These are phyloP conservation scores for Globisporangium cylindrosporum DNA, from an alignment of 352 stramenopile genomes.

Conservation along the genomic window DNA sequence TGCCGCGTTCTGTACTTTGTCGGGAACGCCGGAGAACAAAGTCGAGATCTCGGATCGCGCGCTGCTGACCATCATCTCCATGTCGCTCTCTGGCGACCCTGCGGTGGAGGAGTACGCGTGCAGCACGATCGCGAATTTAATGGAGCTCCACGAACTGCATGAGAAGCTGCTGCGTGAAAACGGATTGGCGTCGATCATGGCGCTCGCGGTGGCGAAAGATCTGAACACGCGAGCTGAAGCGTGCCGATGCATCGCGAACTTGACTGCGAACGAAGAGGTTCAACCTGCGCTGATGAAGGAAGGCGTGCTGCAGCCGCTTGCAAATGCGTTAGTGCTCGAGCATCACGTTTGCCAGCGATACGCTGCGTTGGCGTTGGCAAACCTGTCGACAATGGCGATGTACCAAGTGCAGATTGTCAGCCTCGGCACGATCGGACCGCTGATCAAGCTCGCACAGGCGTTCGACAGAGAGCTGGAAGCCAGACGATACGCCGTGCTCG, in stretches of 20 bases:
- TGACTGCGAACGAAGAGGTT: constrained; percentile 93
- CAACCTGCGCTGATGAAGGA: constrained; percentile 91
- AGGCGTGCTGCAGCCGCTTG: constrained; percentile 88
- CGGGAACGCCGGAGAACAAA: constrained; percentile 95
- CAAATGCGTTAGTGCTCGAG: constrained; percentile 83
- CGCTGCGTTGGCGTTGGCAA: constrained; percentile 91
- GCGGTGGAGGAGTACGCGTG: constrained; percentile 91
- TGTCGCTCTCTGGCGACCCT: constrained; percentile 91
- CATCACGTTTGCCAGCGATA: constrained; percentile 94
- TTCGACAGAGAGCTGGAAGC: constrained; percentile 93
- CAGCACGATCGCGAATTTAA: constrained; percentile 94
- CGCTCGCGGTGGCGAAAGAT: constrained; percentile 88
- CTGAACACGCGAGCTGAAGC: constrained; percentile 91
- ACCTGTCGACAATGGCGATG: constrained; percentile 91
- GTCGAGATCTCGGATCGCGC: constrained; percentile 92
- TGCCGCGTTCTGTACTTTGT: constrained; percentile 93
- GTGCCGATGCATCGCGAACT: constrained; percentile 91
- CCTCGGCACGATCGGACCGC: constrained; percentile 88
- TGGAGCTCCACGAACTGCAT: constrained; percentile 94
- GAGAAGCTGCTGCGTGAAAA: constrained; percentile 93
- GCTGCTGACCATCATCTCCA: constrained; percentile 94
- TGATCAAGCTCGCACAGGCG: constrained; percentile 85
- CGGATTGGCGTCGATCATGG: constrained; percentile 90
- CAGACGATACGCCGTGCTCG: constrained; percentile 91
- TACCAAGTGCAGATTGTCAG: constrained; percentile 95